These are phyloP conservation scores for Huntiella decipiens DNA, from an alignment of 2,329 filamentous ascomycete species.

Conservation along the genomic window DNA sequence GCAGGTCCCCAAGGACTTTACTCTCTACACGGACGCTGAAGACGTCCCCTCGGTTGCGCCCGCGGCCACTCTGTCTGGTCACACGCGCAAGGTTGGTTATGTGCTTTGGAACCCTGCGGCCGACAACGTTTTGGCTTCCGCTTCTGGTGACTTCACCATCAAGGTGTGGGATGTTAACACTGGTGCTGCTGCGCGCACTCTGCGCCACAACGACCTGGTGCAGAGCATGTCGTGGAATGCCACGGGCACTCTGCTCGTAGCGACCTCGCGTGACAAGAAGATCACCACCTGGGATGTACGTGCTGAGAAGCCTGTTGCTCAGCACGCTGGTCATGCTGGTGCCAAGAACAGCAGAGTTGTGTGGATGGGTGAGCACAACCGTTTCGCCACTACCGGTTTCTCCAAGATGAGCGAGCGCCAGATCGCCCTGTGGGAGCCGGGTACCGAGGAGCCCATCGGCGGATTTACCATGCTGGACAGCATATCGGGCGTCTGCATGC, in stretches of 20 bases:
- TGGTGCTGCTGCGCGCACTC: conserved; percentile 51
- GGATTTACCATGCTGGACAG: conserved; percentile 84
- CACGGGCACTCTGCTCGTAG: conserved; percentile 67
- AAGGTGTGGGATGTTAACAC: conserved; percentile 90
- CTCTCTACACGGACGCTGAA: conserved; percentile 66
- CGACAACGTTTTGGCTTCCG: conserved; percentile 85
- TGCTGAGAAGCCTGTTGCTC: conserved; percentile 73
- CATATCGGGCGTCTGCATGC: conserved; percentile 96
- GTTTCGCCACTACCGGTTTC: conserved; percentile 91
- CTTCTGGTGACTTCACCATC: conserved; percentile 84
- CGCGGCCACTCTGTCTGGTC: conserved; percentile 63
- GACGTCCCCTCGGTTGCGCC: conserved; percentile 68
- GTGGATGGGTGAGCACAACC: conserved; percentile 94
- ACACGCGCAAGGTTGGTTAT: conserved; percentile 93
- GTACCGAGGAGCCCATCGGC: conserved; percentile 67
- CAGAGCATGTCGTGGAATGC: conserved; percentile 94
- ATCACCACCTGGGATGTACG: conserved; percentile 93
- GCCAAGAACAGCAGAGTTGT: conserved; percentile 95
- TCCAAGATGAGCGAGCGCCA: conserved; percentile 97
- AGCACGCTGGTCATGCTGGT: conserved; percentile 68
- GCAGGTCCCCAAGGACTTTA: conserved; percentile 80
- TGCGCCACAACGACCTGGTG: conserved; percentile 81
- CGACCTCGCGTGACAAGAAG: conserved; percentile 96
- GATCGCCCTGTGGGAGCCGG: conserved; percentile 85
- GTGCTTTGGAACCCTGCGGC: conserved; percentile 95